A percentile compares a stretch with the other conserved stretches of the same genome.
Evolutionary conservation across 1,284 basidiomycete genomes (phyloP).

Genomic region (Butyriboletus pseudospeciosus): DNA sequence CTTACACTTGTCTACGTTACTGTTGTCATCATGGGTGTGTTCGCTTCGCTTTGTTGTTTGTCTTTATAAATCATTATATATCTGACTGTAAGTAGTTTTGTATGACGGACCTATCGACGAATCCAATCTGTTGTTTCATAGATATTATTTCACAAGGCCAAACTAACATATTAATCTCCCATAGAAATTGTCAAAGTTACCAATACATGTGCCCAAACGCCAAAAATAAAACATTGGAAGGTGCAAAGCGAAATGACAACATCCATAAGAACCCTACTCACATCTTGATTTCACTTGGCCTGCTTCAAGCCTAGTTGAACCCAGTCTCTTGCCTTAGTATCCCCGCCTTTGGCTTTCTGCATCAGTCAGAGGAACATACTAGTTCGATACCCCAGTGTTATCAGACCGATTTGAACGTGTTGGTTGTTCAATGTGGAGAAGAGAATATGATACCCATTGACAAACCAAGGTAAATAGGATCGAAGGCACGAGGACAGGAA

Average conservation of each 20-base stretch:
- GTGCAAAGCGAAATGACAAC: background rate
- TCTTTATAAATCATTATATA: constrained; percentile 21
- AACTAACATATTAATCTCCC: background rate
- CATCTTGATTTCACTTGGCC: background rate
- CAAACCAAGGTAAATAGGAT: constrained; percentile 7
- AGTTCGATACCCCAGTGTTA: background rate
- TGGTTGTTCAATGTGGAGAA: background rate
- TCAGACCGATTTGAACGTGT: too few species aligned
- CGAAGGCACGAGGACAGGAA: constrained; percentile 6
- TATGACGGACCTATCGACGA: background rate
- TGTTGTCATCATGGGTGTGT: background rate
- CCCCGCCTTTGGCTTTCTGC: constrained; percentile 25
- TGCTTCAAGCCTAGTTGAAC: background rate
- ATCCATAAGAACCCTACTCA: background rate
- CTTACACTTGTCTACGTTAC: background rate
- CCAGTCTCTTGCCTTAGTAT: constrained; percentile 8
- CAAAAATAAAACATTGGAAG: too few species aligned
- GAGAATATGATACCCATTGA: background rate
- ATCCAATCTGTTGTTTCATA: background rate
- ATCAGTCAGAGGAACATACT: constrained; percentile 31
- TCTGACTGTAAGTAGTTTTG: constrained; percentile 3
- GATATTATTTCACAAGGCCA: background rate
- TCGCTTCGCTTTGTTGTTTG: background rate
- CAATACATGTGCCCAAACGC: background rate
- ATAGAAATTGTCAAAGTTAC: background rate